Base-by-base conservation (phyloP, 345 rosid species). In the Gossypium mustelinum region DNA sequence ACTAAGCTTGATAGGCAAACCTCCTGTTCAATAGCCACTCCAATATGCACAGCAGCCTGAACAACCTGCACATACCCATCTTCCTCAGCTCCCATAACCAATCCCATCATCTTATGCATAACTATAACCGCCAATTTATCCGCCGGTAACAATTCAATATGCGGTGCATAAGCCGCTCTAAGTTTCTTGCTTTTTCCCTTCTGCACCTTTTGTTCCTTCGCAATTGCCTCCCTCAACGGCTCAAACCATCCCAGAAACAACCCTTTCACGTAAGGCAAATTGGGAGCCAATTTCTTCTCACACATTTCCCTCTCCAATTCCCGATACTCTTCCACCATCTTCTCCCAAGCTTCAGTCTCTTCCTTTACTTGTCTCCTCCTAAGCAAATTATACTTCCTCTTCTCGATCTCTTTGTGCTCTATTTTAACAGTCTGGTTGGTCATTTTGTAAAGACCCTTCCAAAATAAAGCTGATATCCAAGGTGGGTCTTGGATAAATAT, bases 301-400 rank as follows among this genome's bases (percentile, higher is more conserved):
- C 97, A 83, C 97, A 94, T 94, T 68, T 85, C 89, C 77, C 85
- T 86, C 81, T 88, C 91, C 73, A 94, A 64, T 65, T 80, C 88
- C 81, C 85, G 86, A 54, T 94, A 94, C 77, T 94, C 98, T 29
- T 85, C 87, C 51, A 87, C 90, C 90, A 80, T 88, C 72, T 63
- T 87, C 90, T 92, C 91, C 97, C 97, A 94, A 13, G 94, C 97
- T 80, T 90, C 95, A 10, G 98, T 92, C 89, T 94, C 97, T 76
- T 89, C 90, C 82, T 81, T 87, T 61, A 94, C 81, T 79, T 94
- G 97, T 72, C 97, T 76, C 81, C 97, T 84, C 84, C 97, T 78
- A 47, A 94, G 64, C 59, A 82, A 20, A 82, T 90, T 87, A 61
- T 87, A 88, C 81, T 85, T 87, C 82, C 86, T 80, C 75, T 77